Conservation (phyloP, 129 eudicot genomes). For the Lactuca saligna region DNA sequence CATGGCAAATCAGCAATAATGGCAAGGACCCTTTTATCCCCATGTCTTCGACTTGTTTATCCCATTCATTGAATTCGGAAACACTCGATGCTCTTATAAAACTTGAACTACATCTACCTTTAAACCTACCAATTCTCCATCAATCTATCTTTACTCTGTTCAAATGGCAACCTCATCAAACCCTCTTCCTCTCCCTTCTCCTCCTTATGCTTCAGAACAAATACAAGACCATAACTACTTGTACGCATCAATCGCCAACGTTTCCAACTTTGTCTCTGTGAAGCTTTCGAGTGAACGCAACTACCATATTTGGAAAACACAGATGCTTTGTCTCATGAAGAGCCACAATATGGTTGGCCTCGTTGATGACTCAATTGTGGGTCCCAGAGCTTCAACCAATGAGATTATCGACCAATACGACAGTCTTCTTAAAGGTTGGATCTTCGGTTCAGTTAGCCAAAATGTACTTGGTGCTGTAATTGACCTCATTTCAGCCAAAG, state of each 20-base stretch:
- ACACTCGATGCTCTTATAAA: too few relatives aligned
- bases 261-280: slow-evolving; percentile 25
- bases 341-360: slow-evolving; percentile 17
- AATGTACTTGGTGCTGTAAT: not conserved
- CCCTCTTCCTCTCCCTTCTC: not conserved
- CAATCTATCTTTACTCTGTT: too few relatives aligned
- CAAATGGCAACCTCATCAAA: slow-evolving; percentile 4
- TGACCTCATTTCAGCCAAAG: slow-evolving; percentile 3
- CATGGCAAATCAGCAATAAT: too few relatives aligned
- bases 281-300: slow-evolving; percentile 5
- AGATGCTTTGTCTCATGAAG: slow-evolving; percentile 17
- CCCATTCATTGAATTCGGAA: too few relatives aligned
- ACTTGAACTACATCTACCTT: too few relatives aligned
- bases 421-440: slow-evolving; percentile 15
- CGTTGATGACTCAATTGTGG: not conserved
- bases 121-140: too few relatives aligned
- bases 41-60: too few relatives aligned
- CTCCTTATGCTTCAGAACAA: not conserved
- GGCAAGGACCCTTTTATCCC: too few relatives aligned
- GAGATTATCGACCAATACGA: slow-evolving; percentile 12
- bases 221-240: slow-evolving; percentile 7
- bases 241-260: slow-evolving; percentile 12
- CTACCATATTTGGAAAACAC: slow-evolving; percentile 17
- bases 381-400: not conserved
- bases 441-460: slow-evolving; percentile 6